Conservation (phyloP, 805 yeast genomes). For the Deakozyma indianensis region DNA sequence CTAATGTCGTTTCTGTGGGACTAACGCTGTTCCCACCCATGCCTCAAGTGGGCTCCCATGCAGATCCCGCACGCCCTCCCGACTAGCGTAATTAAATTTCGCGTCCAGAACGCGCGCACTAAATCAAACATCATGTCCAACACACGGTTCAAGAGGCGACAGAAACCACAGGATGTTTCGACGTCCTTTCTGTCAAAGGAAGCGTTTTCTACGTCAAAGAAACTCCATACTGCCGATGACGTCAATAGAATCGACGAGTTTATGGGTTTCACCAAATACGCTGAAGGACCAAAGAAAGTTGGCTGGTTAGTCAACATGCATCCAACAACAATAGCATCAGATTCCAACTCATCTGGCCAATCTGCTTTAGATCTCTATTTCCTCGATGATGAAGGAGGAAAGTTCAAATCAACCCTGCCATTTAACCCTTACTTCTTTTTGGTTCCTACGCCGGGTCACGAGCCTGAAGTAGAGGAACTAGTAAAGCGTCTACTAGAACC, state of each 20-base stretch:
- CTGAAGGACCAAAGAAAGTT: conserved; percentile 49
- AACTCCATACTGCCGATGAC: not conserved
- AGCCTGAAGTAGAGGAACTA: conserved; percentile 68
- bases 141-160: not conserved
- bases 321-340: conserved; percentile 37
- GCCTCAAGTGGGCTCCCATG: too few species aligned
- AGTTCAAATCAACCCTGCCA: conserved; percentile 71
- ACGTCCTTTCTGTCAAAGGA: not conserved
- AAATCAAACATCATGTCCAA: not conserved
- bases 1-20: too few species aligned
- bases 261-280: conserved; percentile 81
- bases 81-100: too few species aligned
- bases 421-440: conserved; percentile 82
- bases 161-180: not conserved
- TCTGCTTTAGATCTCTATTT: conserved; percentile 93
- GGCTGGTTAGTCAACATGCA: conserved; percentile 98
- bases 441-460: conserved; percentile 36
- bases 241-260: conserved; percentile 53
- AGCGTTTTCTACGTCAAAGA: not conserved
- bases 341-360: conserved; percentile 30
- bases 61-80: too few species aligned
- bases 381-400: conserved; percentile 91
- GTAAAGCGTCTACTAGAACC: conserved; percentile 53
- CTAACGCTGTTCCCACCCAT: too few species aligned
- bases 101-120: too few species aligned